Conservation (phyloP, 148 eudicot species). For the Diospyros kaki region DNA sequence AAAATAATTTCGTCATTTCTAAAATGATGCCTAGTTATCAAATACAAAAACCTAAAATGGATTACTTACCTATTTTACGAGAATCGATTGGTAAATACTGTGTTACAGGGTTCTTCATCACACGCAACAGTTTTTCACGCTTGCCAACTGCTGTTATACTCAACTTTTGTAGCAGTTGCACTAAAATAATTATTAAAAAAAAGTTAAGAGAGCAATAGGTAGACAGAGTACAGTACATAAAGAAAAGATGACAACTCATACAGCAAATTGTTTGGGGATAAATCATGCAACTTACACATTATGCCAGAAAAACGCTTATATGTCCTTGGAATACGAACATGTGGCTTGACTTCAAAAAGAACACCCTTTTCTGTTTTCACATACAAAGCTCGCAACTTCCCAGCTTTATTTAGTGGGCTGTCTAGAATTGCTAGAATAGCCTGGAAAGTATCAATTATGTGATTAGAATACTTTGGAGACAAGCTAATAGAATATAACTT, state of each 20-base stretch:
- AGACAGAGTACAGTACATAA: not conserved
- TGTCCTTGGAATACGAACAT: conserved; percentile 93
- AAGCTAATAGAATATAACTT: conserved; percentile 1
- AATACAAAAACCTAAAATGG: not conserved
- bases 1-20: conserved; percentile 12
- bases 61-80: conserved; percentile 67
- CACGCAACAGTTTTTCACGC: conserved; percentile 80
- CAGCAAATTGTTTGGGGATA: not conserved
- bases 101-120: conserved; percentile 87
- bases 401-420: conserved; percentile 85
- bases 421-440: conserved; percentile 83
- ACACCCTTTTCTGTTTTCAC: conserved; percentile 85
- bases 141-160: conserved; percentile 81
- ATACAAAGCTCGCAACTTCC: conserved; percentile 72
- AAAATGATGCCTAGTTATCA: not conserved
- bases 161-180: conserved; percentile 81
- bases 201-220: not conserved
- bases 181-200: conserved; percentile 37
- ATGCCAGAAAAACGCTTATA: conserved; percentile 86
- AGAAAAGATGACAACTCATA: not conserved
- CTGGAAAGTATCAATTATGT: conserved; percentile 33
- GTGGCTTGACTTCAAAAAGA: conserved; percentile 85
- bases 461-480: not conserved
- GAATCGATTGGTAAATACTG: conserved; percentile 78
- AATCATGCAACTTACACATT: conserved; percentile 67